A percentile compares a stretch with the other conserved stretches of the same genome.
phyloP scores from a whole-genome alignment of 2,329 filamentous ascomycete genomes.

The Camillea tinctor region DNA sequence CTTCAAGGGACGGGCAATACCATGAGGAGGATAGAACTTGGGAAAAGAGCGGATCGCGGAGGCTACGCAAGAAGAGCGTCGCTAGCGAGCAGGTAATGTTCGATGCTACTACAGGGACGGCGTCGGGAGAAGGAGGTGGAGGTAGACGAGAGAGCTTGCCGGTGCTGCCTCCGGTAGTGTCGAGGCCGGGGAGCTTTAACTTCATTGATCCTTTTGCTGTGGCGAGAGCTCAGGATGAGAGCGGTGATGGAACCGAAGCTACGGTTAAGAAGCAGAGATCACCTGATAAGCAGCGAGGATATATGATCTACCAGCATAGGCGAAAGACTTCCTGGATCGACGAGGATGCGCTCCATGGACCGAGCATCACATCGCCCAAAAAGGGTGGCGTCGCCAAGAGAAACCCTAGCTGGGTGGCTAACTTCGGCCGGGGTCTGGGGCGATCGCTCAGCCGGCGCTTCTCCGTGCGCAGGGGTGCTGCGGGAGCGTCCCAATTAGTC shows the following conservation, averaged over 20 bases:
- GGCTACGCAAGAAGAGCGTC: constrained; percentile 27
- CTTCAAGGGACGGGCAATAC: not conserved
- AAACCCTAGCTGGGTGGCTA: constrained; percentile 18
- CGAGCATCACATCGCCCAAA: constrained; percentile 36
- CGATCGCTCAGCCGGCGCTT: constrained; percentile 27
- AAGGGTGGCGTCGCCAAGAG: constrained; percentile 5
- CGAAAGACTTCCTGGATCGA: constrained; percentile 46
- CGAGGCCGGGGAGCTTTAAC: constrained; percentile 18
- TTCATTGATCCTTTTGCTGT: not conserved
- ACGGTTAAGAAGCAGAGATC: constrained; percentile 12
- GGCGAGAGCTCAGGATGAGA: not conserved
- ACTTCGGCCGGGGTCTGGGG: constrained; percentile 19
- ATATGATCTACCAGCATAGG: constrained; percentile 24
- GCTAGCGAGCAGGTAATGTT: constrained; percentile 8
- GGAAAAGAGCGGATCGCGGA: constrained; percentile 9
- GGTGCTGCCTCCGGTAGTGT: constrained; percentile 23
- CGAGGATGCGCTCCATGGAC: constrained; percentile 51
- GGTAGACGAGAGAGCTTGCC: constrained; percentile 21
- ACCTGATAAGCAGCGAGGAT: constrained; percentile 28
- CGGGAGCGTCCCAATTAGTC: constrained; percentile 13
- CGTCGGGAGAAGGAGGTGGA: not conserved
- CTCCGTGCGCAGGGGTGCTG: constrained; percentile 20
- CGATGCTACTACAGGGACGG: constrained; percentile 5
- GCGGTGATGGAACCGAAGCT: not conserved
- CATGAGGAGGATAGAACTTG: not conserved